These are phyloP conservation scores for Kwoniella sp. DNA, from an alignment of 768 basidiomycete genomes.

Conservation along the genomic window DNA sequence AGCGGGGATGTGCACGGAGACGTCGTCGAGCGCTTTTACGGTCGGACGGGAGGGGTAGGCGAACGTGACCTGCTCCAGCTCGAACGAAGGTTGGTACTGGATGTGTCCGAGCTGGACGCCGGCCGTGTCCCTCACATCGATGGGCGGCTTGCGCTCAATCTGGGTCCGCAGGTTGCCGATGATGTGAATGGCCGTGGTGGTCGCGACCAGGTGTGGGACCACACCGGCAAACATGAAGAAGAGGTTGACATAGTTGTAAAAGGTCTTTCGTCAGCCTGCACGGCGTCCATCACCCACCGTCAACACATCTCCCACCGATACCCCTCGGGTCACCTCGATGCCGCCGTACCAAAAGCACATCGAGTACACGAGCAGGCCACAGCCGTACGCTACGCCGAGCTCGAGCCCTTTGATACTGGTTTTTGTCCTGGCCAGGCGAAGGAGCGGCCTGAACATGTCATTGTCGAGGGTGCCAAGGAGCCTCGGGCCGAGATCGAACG, in stretches of 20 bases:
- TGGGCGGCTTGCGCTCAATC: conserved; percentile 40
- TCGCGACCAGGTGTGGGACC: conserved; percentile 41
- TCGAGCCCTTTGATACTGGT: conserved; percentile 23
- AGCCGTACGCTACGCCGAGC: conserved; percentile 22
- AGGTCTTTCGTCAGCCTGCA: conserved; percentile 10
- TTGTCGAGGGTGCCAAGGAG: conserved; percentile 17
- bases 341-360: conserved; percentile 40
- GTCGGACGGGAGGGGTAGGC: conserved; percentile 43
- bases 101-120: conserved; percentile 19
- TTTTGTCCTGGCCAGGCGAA: conserved; percentile 12
- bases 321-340: conserved; percentile 27
- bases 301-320: conserved; percentile 32
- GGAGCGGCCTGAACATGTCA: conserved; percentile 20
- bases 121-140: conserved; percentile 31
- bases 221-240: conserved; percentile 39
- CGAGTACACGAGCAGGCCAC: conserved; percentile 29
- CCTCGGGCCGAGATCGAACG: conserved; percentile 26
- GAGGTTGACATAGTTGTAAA: conserved; percentile 34
- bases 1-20: conserved; percentile 27
- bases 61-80: conserved; percentile 43
- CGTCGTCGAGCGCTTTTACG: conserved; percentile 32
- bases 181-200: conserved; percentile 31
- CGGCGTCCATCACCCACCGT: conserved; percentile 17
- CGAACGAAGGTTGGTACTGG: conserved; percentile 28
- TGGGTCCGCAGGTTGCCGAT: conserved; percentile 34